A percentile compares a stretch with the other conserved stretches of the same genome.
Evolutionary conservation across 495 filamentous ascomycete genomes (phyloP).

Genomic region (Lichenothelia convexa): DNA sequence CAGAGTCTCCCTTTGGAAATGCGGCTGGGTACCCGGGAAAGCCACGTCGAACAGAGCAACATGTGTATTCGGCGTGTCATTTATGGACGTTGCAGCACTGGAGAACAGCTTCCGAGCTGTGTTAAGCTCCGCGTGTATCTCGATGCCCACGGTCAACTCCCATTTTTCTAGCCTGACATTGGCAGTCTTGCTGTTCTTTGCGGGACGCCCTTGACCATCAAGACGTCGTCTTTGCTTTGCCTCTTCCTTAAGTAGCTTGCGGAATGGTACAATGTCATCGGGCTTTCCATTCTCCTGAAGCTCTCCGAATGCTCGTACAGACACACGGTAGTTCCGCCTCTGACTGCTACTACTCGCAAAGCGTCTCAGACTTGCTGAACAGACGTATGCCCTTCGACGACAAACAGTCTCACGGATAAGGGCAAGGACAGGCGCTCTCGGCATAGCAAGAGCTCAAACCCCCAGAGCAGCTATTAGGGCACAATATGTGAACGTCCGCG

Average conservation of each 20-base stretch:
- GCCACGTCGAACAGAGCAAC: constrained; percentile 80
- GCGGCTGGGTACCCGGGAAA: constrained; percentile 72
- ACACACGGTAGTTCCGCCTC: too few species aligned
- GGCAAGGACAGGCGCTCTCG: too few species aligned
- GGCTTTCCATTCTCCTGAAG: too few species aligned
- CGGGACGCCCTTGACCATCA: background rate
- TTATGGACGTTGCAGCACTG: constrained; percentile 47
- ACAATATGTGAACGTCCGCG: too few species aligned
- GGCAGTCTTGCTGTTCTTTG: constrained; percentile 8
- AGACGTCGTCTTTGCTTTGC: constrained; percentile 1
- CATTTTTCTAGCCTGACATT: constrained; percentile 29
- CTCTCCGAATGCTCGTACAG: too few species aligned
- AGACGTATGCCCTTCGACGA: too few species aligned
- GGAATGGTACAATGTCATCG: constrained; percentile 14
- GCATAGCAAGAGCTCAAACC: too few species aligned
- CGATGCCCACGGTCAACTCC: constrained; percentile 87
- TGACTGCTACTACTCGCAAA: too few species aligned
- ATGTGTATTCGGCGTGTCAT: constrained; percentile 59
- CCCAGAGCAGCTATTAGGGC: too few species aligned
- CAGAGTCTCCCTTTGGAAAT: constrained; percentile 66
- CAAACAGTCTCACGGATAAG: too few species aligned
- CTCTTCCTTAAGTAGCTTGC: constrained; percentile 21
- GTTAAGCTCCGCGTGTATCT: constrained; percentile 93
- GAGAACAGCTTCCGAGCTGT: constrained; percentile 76
- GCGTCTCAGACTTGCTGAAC: too few species aligned